These are phyloP conservation scores for Coniochaeta sp. DNA, from an alignment of 2,329 filamentous ascomycete species.

Conservation along the genomic window DNA sequence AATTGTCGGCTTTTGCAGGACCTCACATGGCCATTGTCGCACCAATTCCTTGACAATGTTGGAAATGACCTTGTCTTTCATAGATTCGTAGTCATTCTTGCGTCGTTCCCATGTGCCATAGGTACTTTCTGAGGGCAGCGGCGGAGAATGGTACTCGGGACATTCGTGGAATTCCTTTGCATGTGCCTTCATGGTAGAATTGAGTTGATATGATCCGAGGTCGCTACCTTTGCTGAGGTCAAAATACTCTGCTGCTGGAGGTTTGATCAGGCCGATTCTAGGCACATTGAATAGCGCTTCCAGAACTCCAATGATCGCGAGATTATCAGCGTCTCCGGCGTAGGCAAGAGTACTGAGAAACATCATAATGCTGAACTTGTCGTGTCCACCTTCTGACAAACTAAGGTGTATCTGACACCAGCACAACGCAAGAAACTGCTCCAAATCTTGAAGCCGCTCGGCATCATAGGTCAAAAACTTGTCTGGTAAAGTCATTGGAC, in stretches of 20 bases:
- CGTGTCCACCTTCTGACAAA: not conserved
- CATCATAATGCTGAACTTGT: slow-evolving; percentile 8
- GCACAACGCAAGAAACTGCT: slow-evolving; percentile 2
- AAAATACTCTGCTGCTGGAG: not conserved
- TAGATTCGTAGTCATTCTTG: not conserved
- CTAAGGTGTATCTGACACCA: slow-evolving; percentile 8
- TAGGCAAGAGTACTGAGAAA: slow-evolving; percentile 15
- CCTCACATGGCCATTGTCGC: slow-evolving; percentile 1
- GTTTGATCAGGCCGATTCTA: not conserved
- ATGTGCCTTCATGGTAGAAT: not conserved
- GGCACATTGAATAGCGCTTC: slow-evolving; percentile 6
- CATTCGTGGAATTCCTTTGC: not conserved
- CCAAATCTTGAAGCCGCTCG: not conserved
- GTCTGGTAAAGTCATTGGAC: not conserved
- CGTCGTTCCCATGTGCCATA: not conserved
- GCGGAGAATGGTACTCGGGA: not conserved
- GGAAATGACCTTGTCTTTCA: not conserved
- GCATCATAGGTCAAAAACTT: slow-evolving; percentile 4
- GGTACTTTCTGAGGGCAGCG: not conserved
- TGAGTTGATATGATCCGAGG: not conserved
- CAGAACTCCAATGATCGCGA: slow-evolving; percentile 8
- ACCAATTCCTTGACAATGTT: not conserved
- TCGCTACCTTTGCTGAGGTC: not conserved
- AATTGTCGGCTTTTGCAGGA: not conserved
- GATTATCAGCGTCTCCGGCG: slow-evolving; percentile 2